A percentile compares a stretch with the other conserved stretches of the same genome.
Conservation (phyloP, 805 yeast genomes). For the Geotrichum ghanense region DNA sequence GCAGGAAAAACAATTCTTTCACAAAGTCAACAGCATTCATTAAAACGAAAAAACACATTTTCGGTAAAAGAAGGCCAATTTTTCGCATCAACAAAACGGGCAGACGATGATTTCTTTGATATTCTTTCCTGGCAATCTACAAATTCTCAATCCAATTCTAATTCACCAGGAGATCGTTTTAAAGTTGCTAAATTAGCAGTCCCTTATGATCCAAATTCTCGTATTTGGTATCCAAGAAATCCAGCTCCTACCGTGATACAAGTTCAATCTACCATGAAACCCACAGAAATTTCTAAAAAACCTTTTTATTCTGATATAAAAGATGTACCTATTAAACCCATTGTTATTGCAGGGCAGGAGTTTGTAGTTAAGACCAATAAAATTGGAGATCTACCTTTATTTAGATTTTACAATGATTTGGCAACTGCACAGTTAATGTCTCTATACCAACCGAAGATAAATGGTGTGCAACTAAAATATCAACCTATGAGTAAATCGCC, state of each 20-base stretch:
- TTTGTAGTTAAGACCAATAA: conserved; percentile 37
- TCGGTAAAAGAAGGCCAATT: no score
- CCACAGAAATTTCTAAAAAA: conserved; percentile 43
- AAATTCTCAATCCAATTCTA: no score
- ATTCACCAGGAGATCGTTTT: no score
- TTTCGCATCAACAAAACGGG: no score
- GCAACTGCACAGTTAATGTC: neutral
- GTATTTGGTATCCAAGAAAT: no score
- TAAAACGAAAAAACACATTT: no score
- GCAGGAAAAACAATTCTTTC: neutral
- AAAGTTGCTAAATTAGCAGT: no score
- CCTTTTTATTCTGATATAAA: conserved; percentile 48
- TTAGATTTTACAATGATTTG: conserved; percentile 16
- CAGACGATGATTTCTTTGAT: no score
- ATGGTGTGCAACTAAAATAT: neutral
- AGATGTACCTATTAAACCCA: conserved; percentile 45
- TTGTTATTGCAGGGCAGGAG: conserved; percentile 57
- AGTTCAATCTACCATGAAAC: conserved; percentile 8
- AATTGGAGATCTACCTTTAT: conserved; percentile 22
- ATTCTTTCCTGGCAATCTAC: no score
- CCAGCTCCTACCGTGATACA: neutral
- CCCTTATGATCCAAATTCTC: no score
- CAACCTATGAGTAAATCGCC: neutral
- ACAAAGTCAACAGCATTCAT: no score
- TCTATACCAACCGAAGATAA: neutral